Conservation (phyloP, 352 stramenopile genomes). For the Poterioochromonas sp. region DNA sequence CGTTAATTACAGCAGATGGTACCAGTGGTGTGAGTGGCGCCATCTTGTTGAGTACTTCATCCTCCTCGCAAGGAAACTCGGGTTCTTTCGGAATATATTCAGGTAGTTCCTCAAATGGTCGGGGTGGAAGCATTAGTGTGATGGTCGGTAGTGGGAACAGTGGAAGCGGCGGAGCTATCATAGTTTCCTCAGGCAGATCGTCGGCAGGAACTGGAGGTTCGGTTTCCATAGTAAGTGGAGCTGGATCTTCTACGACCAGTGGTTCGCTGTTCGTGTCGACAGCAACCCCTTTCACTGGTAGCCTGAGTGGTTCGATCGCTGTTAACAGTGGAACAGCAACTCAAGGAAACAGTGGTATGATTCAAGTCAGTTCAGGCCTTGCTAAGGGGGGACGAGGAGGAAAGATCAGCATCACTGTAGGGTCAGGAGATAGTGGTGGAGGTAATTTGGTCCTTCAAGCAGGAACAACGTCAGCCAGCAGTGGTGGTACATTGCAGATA, state of each 20-base stretch:
- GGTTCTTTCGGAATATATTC: background rate
- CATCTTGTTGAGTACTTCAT: constrained; percentile 29
- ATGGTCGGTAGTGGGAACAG: constrained; percentile 38
- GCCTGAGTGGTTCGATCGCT: background rate
- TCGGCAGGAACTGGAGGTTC: constrained; percentile 35
- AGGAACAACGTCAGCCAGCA: background rate
- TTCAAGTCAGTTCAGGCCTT: constrained; percentile 66
- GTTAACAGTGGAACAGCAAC: background rate
- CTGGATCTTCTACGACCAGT: background rate
- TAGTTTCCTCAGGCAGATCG: constrained; percentile 53
- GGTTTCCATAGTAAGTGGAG: background rate
- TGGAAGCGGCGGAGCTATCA: constrained; percentile 51
- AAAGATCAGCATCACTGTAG: constrained; percentile 51
- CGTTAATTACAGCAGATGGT: constrained; percentile 9
- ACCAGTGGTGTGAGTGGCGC: constrained; percentile 3
- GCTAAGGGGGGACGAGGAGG: constrained; percentile 51
- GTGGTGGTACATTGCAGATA: constrained; percentile 65
- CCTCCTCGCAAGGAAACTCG: background rate
- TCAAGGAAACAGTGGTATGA: constrained; percentile 53
- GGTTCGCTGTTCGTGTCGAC: constrained; percentile 14
- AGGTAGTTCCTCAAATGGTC: background rate
- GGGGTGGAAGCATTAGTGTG: background rate
- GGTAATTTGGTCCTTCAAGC: constrained; percentile 25
- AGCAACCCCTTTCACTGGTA: background rate
- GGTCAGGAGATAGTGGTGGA: constrained; percentile 38